These are phyloP conservation scores for Penicillium sp. DNA, from an alignment of 2,329 filamentous ascomycete species.

Conservation along the genomic window DNA sequence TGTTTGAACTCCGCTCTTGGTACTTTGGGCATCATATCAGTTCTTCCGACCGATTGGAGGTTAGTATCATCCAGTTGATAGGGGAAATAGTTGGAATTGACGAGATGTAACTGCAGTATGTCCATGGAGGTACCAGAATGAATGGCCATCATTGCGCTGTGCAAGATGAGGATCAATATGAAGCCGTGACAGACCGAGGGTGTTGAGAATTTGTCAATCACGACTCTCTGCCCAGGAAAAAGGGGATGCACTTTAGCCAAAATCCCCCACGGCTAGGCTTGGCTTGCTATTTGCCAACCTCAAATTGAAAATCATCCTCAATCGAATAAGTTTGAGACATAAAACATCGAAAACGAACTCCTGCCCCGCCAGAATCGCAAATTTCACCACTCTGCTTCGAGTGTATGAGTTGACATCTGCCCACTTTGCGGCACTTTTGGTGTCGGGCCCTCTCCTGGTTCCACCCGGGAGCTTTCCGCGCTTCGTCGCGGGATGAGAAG, in stretches of 20 bases:
- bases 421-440: conserved; percentile 1
- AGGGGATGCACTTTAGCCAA: background rate
- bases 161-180: background rate
- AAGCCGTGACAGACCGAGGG: too few relatives aligned
- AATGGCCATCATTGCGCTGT: background rate
- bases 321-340: background rate
- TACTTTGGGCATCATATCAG: background rate
- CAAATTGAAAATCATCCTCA: background rate
- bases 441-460: background rate
- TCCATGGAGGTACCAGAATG: too few relatives aligned
- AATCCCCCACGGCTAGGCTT: background rate
- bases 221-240: background rate
- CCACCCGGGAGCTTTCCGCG: conserved; percentile 4
- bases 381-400: background rate
- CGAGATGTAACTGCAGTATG: background rate
- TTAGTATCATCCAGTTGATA: background rate
- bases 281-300: background rate
- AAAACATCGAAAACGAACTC: background rate
- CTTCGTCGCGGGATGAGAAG: background rate
- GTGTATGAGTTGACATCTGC: background rate
- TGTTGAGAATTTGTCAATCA: background rate
- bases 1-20: background rate
- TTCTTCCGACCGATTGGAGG: background rate
- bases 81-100: background rate
- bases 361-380: background rate